Percentiles rank a stretch among this genome's conserved stretches.
Evolutionary conservation across 2,329 filamentous ascomycete species (phyloP).

Genomic region (Rhinocladiella similis): DNA sequence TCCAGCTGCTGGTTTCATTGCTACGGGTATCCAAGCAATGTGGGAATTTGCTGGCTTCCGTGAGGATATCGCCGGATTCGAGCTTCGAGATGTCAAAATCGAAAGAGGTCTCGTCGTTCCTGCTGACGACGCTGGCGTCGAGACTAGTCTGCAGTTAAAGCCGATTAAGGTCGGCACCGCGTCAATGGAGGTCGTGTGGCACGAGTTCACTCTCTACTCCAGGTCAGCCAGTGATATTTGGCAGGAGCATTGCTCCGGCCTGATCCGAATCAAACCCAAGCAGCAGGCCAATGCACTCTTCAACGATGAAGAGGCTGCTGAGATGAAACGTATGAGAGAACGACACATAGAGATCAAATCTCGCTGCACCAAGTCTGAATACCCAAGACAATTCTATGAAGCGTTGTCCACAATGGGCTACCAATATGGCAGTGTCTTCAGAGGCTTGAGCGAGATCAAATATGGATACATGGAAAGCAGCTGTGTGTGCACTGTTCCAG

Average conservation of each 20-base stretch:
- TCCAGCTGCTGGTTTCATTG: constrained; percentile 34
- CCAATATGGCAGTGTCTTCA: constrained; percentile 34
- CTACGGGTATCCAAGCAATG: constrained; percentile 25
- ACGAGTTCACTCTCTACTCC: constrained; percentile 9
- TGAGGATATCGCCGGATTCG: constrained; percentile 5
- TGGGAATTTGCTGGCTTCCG: constrained; percentile 5
- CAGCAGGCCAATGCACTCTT: constrained; percentile 1
- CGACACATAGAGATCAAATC: constrained; percentile 5
- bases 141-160: constrained; percentile 15
- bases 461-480: constrained; percentile 15
- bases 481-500: constrained; percentile 30
- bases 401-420: constrained; percentile 30
- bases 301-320: constrained; percentile 1
- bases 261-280: constrained; percentile 1
- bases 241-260: constrained; percentile 8
- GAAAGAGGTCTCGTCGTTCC: constrained; percentile 14
- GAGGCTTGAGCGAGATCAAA: constrained; percentile 26
- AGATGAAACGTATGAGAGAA: not conserved
- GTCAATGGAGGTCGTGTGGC: constrained; percentile 1
- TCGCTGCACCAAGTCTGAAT: constrained; percentile 9
- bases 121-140: constrained; percentile 14
- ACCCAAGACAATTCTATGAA: constrained; percentile 31
- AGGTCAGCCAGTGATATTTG: not conserved
- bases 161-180: constrained; percentile 8
- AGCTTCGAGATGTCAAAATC: constrained; percentile 18